phyloP scores from a whole-genome alignment of 73 alveolate species.

The Blepharisma japonicum region DNA sequence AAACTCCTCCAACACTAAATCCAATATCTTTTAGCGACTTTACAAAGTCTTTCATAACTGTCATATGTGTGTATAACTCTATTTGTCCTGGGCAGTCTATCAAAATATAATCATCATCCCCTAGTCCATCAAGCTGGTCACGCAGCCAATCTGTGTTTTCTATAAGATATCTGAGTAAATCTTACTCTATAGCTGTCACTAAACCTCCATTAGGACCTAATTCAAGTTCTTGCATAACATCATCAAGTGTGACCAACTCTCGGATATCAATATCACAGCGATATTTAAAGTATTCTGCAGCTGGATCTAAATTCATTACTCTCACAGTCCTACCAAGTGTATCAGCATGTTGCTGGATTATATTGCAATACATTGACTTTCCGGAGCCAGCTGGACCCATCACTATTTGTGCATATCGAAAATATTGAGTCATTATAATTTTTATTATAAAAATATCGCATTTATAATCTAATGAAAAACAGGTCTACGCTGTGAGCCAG shows the following conservation, averaged over 20 bases:
- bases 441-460: neutral
- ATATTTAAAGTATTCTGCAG: constrained; percentile 94
- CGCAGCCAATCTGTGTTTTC: constrained; percentile 73
- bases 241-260: constrained; percentile 71
- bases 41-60: constrained; percentile 82
- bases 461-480: neutral
- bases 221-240: constrained; percentile 77
- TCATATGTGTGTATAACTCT: constrained; percentile 96
- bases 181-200: constrained; percentile 75
- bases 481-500: no score
- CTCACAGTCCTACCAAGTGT: constrained; percentile 67
- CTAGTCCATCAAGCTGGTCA: constrained; percentile 67
- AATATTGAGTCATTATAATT: neutral
- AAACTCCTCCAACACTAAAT: constrained; percentile 83
- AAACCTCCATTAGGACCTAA: constrained; percentile 91
- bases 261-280: constrained; percentile 86
- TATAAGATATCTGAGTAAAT: constrained; percentile 47
- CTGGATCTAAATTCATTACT: constrained; percentile 97
- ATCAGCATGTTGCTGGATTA: constrained; percentile 78
- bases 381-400: constrained; percentile 90
- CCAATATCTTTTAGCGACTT: constrained; percentile 73
- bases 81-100: constrained; percentile 93
- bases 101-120: constrained; percentile 75
- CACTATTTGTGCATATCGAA: constrained; percentile 65
- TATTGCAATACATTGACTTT: constrained; percentile 93